Conservation (phyloP, 352 stramenopile species). For the Globisporangium middletonii region DNA sequence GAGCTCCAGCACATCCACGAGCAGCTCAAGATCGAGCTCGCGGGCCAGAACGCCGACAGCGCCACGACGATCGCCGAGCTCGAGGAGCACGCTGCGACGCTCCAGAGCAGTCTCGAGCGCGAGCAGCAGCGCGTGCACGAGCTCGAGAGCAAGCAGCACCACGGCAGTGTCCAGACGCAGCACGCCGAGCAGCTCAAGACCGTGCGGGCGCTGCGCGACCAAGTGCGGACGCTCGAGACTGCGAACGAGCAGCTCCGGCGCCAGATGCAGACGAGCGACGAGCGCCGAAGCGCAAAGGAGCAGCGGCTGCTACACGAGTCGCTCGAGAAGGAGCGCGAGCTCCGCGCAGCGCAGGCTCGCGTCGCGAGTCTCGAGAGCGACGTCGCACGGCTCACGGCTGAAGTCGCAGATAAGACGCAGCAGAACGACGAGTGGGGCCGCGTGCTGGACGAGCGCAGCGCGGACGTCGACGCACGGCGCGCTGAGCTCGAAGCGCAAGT, state of each 20-base stretch:
- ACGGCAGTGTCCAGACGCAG: constrained; percentile 18
- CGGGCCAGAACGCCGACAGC: constrained; percentile 25
- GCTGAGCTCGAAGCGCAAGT: constrained; percentile 11
- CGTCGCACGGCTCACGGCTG: constrained; percentile 11
- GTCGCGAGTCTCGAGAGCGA: constrained; percentile 25
- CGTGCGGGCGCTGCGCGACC: constrained; percentile 12
- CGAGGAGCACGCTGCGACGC: constrained; percentile 44
- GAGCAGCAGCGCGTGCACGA: constrained; percentile 43
- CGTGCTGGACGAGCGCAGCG: constrained; percentile 32
- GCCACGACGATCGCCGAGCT: constrained; percentile 25
- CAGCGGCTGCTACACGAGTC: constrained; percentile 46
- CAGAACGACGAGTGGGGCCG: constrained; percentile 23
- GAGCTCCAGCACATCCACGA: constrained; percentile 31
- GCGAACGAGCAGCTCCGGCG: constrained; percentile 27
- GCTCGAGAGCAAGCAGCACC: constrained; percentile 29
- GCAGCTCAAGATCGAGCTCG: constrained; percentile 29
- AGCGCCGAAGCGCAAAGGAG: constrained; percentile 32
- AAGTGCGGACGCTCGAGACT: constrained; percentile 26
- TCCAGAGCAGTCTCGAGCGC: constrained; percentile 57
- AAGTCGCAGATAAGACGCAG: constrained; percentile 18
- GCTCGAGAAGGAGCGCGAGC: constrained; percentile 41
- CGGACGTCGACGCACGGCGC: constrained; percentile 11
- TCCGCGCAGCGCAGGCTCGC: constrained; percentile 27
- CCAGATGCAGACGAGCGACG: constrained; percentile 29
- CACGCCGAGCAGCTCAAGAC: constrained; percentile 14